phyloP scores from a whole-genome alignment of 371 early-diverging fungal species.

The Batkoa obscura region DNA sequence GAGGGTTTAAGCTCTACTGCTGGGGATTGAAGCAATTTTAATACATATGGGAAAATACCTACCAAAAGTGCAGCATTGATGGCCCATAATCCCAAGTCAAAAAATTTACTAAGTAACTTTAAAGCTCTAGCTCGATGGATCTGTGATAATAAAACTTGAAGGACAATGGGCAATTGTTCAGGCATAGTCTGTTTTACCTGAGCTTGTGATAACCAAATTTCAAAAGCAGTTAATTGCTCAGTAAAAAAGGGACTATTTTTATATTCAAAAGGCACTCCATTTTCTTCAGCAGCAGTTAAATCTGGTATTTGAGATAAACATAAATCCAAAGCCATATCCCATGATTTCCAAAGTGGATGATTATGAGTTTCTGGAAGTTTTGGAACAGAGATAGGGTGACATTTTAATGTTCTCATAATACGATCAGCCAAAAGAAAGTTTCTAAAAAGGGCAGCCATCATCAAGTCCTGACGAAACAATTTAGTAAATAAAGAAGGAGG shows the following conservation, averaged over 20 bases:
- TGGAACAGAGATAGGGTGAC: conserved; percentile 77
- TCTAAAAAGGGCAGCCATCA: conserved; percentile 87
- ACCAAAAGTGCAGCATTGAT: conserved; percentile 83
- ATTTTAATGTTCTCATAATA: conserved; percentile 81
- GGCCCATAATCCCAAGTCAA: conserved; percentile 90
- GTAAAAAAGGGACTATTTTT: conserved; percentile 73
- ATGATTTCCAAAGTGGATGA: conserved; percentile 90
- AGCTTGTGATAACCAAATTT: conserved; percentile 81
- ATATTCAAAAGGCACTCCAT: conserved; percentile 36
- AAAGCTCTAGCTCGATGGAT: conserved; percentile 83
- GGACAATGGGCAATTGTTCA: conserved; percentile 84
- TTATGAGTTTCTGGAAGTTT: conserved; percentile 71
- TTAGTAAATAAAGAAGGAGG: conserved; percentile 76
- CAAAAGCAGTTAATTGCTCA: conserved; percentile 90
- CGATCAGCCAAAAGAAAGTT: conserved; percentile 89
- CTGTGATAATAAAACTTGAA: conserved; percentile 89
- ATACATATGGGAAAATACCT: conserved; percentile 91
- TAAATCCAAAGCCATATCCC: conserved; percentile 91
- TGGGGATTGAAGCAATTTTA: conserved; percentile 86
- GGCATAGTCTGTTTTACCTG: conserved; percentile 35
- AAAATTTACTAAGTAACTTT: conserved; percentile 70
- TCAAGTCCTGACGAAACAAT: conserved; percentile 85
- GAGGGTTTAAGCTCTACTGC: conserved; percentile 85
- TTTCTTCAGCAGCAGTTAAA: conserved; percentile 35
- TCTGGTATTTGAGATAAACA: conserved; percentile 78